These are phyloP conservation scores for Cystofilobasidium ferigula DNA, from an alignment of 768 basidiomycete genomes.

Conservation along the genomic window DNA sequence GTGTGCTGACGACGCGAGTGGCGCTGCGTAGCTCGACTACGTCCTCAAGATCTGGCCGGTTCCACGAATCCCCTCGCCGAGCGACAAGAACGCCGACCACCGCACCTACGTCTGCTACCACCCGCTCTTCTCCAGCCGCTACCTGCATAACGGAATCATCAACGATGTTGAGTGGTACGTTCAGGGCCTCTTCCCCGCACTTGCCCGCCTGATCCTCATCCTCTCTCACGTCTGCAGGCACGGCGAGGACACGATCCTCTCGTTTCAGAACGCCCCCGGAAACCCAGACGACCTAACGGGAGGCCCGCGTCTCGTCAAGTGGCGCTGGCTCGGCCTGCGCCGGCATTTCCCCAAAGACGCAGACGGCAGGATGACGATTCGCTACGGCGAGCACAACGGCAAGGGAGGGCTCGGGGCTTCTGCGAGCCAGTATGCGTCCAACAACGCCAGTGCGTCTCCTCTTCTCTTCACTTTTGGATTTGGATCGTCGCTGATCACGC, in stretches of 20 bases:
- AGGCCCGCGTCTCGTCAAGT: slow-evolving; percentile 5
- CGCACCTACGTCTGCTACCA: slow-evolving; percentile 4
- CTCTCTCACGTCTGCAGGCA: background rate
- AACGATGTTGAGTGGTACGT: slow-evolving; percentile 21
- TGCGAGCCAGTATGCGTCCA: background rate
- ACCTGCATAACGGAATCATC: slow-evolving; percentile 13
- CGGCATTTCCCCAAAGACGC: slow-evolving; percentile 13
- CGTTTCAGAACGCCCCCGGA: background rate
- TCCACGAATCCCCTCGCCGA: slow-evolving; percentile 10
- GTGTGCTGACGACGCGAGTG: background rate
- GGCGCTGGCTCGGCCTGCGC: slow-evolving; percentile 16
- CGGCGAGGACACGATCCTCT: slow-evolving; percentile 16
- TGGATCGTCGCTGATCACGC: background rate
- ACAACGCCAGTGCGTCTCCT: background rate
- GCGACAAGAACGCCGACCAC: background rate
- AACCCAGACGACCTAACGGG: background rate
- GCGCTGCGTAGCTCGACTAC: slow-evolving; percentile 23
- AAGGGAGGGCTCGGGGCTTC: background rate
- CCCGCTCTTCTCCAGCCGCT: slow-evolving; percentile 14
- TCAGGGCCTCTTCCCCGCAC: background rate
- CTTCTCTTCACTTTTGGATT: background rate
- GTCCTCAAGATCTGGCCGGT: slow-evolving; percentile 25
- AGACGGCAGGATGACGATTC: background rate
- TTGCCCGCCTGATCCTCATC: background rate
- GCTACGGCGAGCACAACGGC: slow-evolving; percentile 9